These are phyloP conservation scores for Coemansia sp. DNA, from an alignment of 192 early-diverging fungal genomes.

Conservation along the genomic window DNA sequence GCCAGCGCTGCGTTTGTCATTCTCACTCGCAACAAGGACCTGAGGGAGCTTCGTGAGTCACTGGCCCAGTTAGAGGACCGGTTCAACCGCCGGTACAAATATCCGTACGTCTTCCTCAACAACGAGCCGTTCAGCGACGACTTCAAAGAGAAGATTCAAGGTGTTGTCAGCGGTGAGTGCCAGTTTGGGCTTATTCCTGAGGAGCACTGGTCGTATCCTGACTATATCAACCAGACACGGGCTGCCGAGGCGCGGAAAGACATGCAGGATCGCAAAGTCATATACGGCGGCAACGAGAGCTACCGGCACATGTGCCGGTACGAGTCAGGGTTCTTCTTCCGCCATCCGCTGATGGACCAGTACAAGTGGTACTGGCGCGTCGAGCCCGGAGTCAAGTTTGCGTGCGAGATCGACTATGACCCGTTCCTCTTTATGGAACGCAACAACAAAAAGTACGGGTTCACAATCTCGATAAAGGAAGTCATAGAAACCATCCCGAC, in stretches of 20 bases:
- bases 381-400: slow-evolving; percentile 77
- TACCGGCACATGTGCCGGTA: slow-evolving; percentile 73
- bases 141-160: slow-evolving; percentile 58
- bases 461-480: slow-evolving; percentile 70
- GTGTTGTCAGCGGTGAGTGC: slow-evolving; percentile 34
- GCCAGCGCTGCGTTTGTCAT: slow-evolving; percentile 71
- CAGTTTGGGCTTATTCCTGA: slow-evolving; percentile 61
- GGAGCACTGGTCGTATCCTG: slow-evolving; percentile 76
- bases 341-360: slow-evolving; percentile 64
- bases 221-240: slow-evolving; percentile 64
- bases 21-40: slow-evolving; percentile 67
- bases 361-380: slow-evolving; percentile 86
- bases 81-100: slow-evolving; percentile 72
- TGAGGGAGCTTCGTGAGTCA: slow-evolving; percentile 60
- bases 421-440: slow-evolving; percentile 75
- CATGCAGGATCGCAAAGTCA: slow-evolving; percentile 55
- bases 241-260: slow-evolving; percentile 56
- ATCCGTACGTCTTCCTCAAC: slow-evolving; percentile 86
- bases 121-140: slow-evolving; percentile 69
- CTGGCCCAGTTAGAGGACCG: slow-evolving; percentile 70
- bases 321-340: slow-evolving; percentile 76
- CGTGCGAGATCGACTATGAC: slow-evolving; percentile 79
- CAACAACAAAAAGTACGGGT: slow-evolving; percentile 72
- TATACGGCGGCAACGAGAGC: slow-evolving; percentile 61
- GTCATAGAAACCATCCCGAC: slow-evolving; percentile 65